Conservation (phyloP, 306 rosid genomes). For the Rosa multiflora region DNA sequence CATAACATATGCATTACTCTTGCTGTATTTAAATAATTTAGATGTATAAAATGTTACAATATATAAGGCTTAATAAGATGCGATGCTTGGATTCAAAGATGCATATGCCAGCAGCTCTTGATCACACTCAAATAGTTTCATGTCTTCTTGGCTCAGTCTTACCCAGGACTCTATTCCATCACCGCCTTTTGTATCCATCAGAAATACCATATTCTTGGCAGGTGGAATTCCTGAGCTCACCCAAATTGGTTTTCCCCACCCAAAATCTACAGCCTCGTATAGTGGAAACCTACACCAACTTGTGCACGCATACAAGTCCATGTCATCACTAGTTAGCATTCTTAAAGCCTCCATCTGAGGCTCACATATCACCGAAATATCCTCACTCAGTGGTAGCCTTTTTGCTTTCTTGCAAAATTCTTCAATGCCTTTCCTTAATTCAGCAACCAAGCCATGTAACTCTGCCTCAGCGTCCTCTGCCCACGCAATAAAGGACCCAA, state of each 20-base stretch:
- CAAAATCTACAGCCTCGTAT: slow-evolving; percentile 29
- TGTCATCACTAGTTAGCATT: neutral
- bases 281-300: slow-evolving; percentile 27
- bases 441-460: slow-evolving; percentile 16
- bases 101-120: slow-evolving; percentile 24
- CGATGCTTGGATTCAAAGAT: slow-evolving; percentile 19
- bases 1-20: neutral
- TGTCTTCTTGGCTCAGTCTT: slow-evolving; percentile 21
- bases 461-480: slow-evolving; percentile 7
- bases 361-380: neutral
- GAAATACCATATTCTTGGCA: neutral
- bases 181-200: slow-evolving; percentile 21
- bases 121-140: slow-evolving; percentile 14
- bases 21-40: neutral
- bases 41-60: neutral
- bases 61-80: slow-evolving; percentile 25
- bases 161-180: slow-evolving; percentile 34
- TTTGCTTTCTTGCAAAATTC: slow-evolving; percentile 14
- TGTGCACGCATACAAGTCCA: slow-evolving; percentile 10
- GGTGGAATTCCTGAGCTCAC: neutral
- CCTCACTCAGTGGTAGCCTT: slow-evolving; percentile 1
- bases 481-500: slow-evolving; percentile 13
- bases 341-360: neutral
- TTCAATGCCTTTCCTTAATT: slow-evolving; percentile 26
- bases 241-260: slow-evolving; percentile 42